Base-by-base conservation (phyloP, 2,329 filamentous ascomycete species). In the Aureobasidium sp. region DNA sequence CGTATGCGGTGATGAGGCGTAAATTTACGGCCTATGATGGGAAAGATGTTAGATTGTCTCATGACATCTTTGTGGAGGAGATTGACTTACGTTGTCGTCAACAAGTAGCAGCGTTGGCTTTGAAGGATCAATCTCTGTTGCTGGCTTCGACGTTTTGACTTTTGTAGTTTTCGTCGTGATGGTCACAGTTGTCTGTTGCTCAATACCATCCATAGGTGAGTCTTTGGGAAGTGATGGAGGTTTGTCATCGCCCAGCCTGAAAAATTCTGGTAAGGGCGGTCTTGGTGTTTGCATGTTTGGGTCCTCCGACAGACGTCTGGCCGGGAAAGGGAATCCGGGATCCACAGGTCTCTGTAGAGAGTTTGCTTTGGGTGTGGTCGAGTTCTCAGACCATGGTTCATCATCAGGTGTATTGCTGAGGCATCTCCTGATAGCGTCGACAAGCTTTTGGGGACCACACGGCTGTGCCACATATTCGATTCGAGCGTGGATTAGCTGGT, bases 61-160 rank as follows among this genome's bases (percentile, higher is more conserved):
- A n/a, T n/a, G 36, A 1, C 7, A 6, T 13, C n/a, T 1, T 13
- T 13, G n/a, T 9, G 13, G 27, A 36, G 36, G 20, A n/a, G n/a
- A n/a, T 20, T 36, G 71, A 36, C 29, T 68, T 70, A 63, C 62
- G 50, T 75, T 74, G 65, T 75, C 72, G 45, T 75, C 72, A 20
- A 74, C 73, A 4, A 75, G 68, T 16, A 75, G 68, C 18, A 75
- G 33, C 42, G 70, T 71, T 4, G 75, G 67, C 20, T 70, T 56
- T 16, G 61, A 63, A 23, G 56, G 66, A 45, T 56, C 61, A 18
- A 67, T 60, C 47, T 64, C 61, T 4, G 27, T 11, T 25, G 20
- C 38, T 25, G 4, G n/a, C 7, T 43, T 48, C 6, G 36, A 9
- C 7, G 47, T 36, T 23, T 48, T 60, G 47, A 50, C n/a, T 23